Base-by-base conservation (phyloP, 352 stramenopile genomes). In the Globisporangium cylindrosporum region DNA sequence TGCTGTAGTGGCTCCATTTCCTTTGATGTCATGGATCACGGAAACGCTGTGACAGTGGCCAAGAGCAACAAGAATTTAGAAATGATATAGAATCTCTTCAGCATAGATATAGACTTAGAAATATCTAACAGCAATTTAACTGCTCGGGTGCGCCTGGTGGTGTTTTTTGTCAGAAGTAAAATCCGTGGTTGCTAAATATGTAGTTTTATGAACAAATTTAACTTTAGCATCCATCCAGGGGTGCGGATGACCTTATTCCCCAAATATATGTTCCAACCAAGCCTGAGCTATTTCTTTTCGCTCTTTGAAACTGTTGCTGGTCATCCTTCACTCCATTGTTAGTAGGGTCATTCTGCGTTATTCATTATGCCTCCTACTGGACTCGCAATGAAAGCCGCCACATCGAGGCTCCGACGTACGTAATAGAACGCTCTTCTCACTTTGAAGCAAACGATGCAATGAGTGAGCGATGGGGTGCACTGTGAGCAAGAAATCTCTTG, bases 391-490 rank as follows among this genome's bases (percentile, higher is more conserved):
- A 46, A 46, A 46, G 38, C 12, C 38, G 14, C 14, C 14, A 6
- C 14, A 15, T 46, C 18, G 38, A 46, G 38, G 14, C 38, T 46
- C 10, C 14, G 38, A 5, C 12, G 2, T 3, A 46, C 15, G 38
- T 15, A 46, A 15, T 15, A 46, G 12, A 46, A 46, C 38, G 38
- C 38, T 46, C 38, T 46, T 46, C 38, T 18, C 12, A 46, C 38
- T 46, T 46, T 6, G 38, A 46, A 46, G 54, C 15, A 10, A n/a
- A 34, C 9, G 29, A 46, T 49, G 41, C 4, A 6, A 61, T 61
- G 56, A 62, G 41, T 15, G 22, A 67, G 34, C 38, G 9, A 69
- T 69, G 64, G 64, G 64, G 29, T 69, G 64, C 41, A 41, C 38
- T 25, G 64, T 53, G 64, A 69, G 64, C 55, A 69, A 53, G 32